phyloP scores from a whole-genome alignment of 2,329 filamentous ascomycete genomes.

The Verticillium longisporum region DNA sequence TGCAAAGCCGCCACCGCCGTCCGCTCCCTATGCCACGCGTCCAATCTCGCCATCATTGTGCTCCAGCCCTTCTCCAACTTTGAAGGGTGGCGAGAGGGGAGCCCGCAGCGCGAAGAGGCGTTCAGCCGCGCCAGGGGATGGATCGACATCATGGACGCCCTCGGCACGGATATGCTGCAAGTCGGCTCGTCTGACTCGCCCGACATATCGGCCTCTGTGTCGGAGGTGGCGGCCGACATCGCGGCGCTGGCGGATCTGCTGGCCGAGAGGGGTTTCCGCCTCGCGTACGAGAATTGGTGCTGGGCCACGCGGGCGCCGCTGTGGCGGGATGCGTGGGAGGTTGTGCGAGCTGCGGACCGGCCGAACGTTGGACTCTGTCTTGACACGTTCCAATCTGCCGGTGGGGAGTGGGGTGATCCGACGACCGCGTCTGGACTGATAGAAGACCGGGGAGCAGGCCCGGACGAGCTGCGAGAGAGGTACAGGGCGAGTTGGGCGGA shows the following conservation, averaged over 20 bases:
- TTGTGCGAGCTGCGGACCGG: slow-evolving; percentile 55
- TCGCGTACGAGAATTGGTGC: slow-evolving; percentile 80
- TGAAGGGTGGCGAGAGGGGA: slow-evolving; percentile 62
- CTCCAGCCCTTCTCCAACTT: slow-evolving; percentile 72
- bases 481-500: slow-evolving; percentile 50
- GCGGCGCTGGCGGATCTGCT: slow-evolving; percentile 57
- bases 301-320: slow-evolving; percentile 65
- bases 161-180: slow-evolving; percentile 65
- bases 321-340: slow-evolving; percentile 65
- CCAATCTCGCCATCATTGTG: slow-evolving; percentile 58
- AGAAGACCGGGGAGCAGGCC: slow-evolving; percentile 31
- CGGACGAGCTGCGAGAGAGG: slow-evolving; percentile 37
- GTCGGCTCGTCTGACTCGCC: slow-evolving; percentile 58
- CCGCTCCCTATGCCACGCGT: slow-evolving; percentile 43
- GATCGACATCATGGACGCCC: slow-evolving; percentile 48
- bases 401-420: slow-evolving; percentile 68
- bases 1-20: slow-evolving; percentile 47
- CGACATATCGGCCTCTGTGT: slow-evolving; percentile 41
- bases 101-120: slow-evolving; percentile 51
- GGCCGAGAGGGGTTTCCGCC: slow-evolving; percentile 40
- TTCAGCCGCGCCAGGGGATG: slow-evolving; percentile 58
- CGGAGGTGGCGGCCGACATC: slow-evolving; percentile 51
- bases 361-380: slow-evolving; percentile 68
- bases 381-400: slow-evolving; percentile 71
- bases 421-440: slow-evolving; percentile 34